Evolutionary conservation across 2,329 filamentous ascomycete genomes (phyloP), one percentile per base, ranked within the genome.

Genomic region (Xylaria arbuscula): DNA sequence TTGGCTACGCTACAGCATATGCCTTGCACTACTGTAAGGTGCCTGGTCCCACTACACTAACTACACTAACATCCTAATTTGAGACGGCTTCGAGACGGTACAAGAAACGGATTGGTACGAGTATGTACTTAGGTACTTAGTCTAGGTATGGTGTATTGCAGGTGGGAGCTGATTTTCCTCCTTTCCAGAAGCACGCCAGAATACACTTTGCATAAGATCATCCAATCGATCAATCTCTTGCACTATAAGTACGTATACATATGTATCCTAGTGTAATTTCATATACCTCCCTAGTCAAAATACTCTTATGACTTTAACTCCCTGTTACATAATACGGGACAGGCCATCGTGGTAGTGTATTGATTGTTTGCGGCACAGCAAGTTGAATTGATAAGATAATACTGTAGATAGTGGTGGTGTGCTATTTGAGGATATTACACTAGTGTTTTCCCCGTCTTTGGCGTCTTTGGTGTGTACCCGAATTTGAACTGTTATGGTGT

Each of bases 401-500:
- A 28, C 3, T 28, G 28, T 28, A 28, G 28, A 28, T 45, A 1
- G 34, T 8, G 28, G 11, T 48, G 13, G 24, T 22, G 6, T 19
- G 45, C n/a, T 47, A 56, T 24, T 38, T 24, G n/a, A 24, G 36
- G 45, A 57, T 57, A n/a, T 11, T 59, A 60, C 59, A 5, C 28
- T 28, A 28, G 28, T 28, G 19, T 38, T 47, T 60, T 60, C 34
- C 40, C 60, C 64, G 60, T 62, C 61, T 38, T 48, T 50, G 36
- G 56, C 64, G 60, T 62, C 61, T 38, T 48, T 50, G 36, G 56
- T 34, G 38, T 51, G 28, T 50, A 45, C 7, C 28, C 32, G 9
- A 17, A 28, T 28, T 28, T 28, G 28, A 28, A 28, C 28, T 28
- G 28, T 28, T 28, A 28, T 28, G 28, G 28, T 45, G n/a, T 45